phyloP scores from a whole-genome alignment of 257 asterid genomes.

The Sherardia arvensis region DNA sequence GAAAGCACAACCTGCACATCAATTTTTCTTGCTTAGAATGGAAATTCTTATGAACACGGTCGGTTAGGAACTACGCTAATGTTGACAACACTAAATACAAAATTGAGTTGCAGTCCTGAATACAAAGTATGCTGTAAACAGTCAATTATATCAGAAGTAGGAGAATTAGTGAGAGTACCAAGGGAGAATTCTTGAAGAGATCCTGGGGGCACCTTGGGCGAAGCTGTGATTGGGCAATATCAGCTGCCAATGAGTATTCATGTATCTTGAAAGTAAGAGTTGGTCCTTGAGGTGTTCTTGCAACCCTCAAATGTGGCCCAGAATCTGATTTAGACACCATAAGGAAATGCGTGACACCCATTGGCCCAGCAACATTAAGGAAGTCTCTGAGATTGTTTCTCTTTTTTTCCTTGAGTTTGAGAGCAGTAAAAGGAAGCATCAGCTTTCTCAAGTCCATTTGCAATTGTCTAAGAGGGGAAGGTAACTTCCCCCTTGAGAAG shows the following conservation, averaged over 20 bases:
- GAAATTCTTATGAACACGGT: neutral
- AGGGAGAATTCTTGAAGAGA: slow-evolving; percentile 63
- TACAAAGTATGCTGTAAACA: neutral
- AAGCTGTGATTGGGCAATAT: slow-evolving; percentile 63
- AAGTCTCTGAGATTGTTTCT: slow-evolving; percentile 77
- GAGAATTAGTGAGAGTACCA: slow-evolving; percentile 39
- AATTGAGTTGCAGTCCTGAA: neutral
- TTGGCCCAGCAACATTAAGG: slow-evolving; percentile 75
- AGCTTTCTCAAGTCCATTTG: slow-evolving; percentile 77
- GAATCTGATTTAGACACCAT: slow-evolving; percentile 70
- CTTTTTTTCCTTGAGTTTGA: slow-evolving; percentile 87
- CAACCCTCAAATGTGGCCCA: slow-evolving; percentile 76
- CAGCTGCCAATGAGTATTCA: slow-evolving; percentile 67
- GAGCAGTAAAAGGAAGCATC: slow-evolving; percentile 94
- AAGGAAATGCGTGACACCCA: slow-evolving; percentile 93
- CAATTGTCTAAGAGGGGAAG: slow-evolving; percentile 62
- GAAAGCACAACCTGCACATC: slow-evolving; percentile 76
- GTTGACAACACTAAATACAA: neutral
- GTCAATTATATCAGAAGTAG: neutral
- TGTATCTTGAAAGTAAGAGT: slow-evolving; percentile 86
- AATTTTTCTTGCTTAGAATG: slow-evolving; percentile 14
- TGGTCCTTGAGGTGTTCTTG: slow-evolving; percentile 83
- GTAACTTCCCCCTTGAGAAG: slow-evolving; percentile 74
- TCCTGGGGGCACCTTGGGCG: slow-evolving; percentile 78
- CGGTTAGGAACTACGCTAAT: neutral